Evolutionary conservation across 2,329 filamentous ascomycete species (phyloP), one percentile per base, ranked within the genome.

Genomic region (Microascus cirrosus): DNA sequence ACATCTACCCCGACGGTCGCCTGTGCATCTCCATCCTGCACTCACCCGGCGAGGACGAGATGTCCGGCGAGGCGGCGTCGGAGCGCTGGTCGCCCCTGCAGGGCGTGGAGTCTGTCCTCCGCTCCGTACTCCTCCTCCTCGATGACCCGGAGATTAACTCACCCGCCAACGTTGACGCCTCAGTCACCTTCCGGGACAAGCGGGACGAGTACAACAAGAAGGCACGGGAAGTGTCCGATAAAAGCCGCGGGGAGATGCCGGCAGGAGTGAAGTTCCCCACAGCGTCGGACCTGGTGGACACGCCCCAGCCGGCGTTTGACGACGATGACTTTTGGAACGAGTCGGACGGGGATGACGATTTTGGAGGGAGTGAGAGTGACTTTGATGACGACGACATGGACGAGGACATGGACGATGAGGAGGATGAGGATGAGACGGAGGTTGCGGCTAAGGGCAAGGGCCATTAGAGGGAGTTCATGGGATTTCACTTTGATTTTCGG

Each of bases 1-100:
- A 99, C 70, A 86, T 99, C 67, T 97, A 97, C 74, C 74, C 84
- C 6, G 89, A 96, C 70, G 93, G 93, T 65, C 86, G 86, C 63
- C 81, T 97, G 52, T 97, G 94, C 77, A 97, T 99, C 69, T 96
- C 92, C 53, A 99, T 99, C 66, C 84, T 99, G 12, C 93, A 99
- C 72, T 82, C 84, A 20, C 91, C 94, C 0, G 94, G 94, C 63
- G 90, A 96, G 61, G 93, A 97, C 68, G 83, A 88, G 64, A 93
- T 92, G 78, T 96, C 92, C 0, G 94, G 94, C 61, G 93, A 97
- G 73, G 74, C 82, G 45, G 93, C 94, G 7, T 87, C 86, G 59
- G 94, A 97, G 74, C 88, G 93, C 59, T 99, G 93, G 93, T 91
- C 90, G 6, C 92, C 94, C 1, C 85, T 94, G 3, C 93, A 97